Percentiles rank a stretch among this genome's conserved stretches.
These are phyloP conservation scores for Trichoderma breve DNA, from an alignment of 2,329 filamentous ascomycete species.

Conservation along the genomic window DNA sequence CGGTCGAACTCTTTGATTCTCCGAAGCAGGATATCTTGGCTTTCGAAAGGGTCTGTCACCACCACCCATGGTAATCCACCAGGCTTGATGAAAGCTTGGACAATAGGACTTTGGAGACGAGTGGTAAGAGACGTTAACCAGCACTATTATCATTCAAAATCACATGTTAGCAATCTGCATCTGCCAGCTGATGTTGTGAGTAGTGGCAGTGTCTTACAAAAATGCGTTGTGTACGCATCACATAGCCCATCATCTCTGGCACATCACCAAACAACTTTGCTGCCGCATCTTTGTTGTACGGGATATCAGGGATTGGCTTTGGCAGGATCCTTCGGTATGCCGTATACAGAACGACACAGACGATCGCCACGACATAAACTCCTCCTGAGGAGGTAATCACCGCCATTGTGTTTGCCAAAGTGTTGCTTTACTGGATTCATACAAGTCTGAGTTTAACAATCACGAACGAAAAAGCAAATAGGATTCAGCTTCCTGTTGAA, in stretches of 20 bases:
- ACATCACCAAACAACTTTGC: slow-evolving; percentile 9
- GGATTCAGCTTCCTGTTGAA: neutral
- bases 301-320: slow-evolving; percentile 7
- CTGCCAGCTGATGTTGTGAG: neutral
- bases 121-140: slow-evolving; percentile 10
- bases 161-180: neutral
- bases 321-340: slow-evolving; percentile 2
- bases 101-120: slow-evolving; percentile 8
- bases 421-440: neutral
- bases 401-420: neutral
- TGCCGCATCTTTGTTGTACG: slow-evolving; percentile 10
- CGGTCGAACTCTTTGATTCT: slow-evolving; percentile 12
- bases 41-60: slow-evolving; percentile 9
- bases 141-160: neutral
- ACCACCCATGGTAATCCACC: slow-evolving; percentile 1
- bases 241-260: slow-evolving; percentile 12
- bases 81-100: slow-evolving; percentile 8
- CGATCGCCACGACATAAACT: neutral
- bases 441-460: neutral
- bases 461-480: neutral
- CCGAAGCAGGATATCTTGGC: slow-evolving; percentile 12
- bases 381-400: slow-evolving; percentile 1
- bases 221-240: slow-evolving; percentile 8
- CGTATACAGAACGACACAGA: slow-evolving; percentile 2
- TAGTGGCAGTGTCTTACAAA: slow-evolving; percentile 1